Conservation (phyloP, 805 yeast species). For the Saccharomycopsis sp. region DNA sequence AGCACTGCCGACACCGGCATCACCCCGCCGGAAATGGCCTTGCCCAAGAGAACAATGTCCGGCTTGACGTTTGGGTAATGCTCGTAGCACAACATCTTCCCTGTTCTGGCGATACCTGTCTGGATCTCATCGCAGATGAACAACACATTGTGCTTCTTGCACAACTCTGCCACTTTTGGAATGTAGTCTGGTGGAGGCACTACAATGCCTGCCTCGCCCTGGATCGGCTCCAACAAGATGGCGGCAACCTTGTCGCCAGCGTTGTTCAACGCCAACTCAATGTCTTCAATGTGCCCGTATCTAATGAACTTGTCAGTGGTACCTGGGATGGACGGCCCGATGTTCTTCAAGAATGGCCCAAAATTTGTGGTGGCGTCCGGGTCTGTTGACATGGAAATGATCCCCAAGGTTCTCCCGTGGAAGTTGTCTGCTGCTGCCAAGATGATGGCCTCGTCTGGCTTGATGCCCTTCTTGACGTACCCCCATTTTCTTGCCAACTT, state of each 20-base stretch:
- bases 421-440: conserved; percentile 83
- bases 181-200: conserved; percentile 85
- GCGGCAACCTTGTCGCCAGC: conserved; percentile 91
- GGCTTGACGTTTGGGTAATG: conserved; percentile 76
- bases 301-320: conserved; percentile 54
- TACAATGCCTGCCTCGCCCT: conserved; percentile 97
- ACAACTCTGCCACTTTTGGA: conserved; percentile 58
- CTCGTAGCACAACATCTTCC: conserved; percentile 85
- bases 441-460: conserved; percentile 75
- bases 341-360: conserved; percentile 81
- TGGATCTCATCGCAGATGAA: conserved; percentile 95
- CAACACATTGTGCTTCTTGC: conserved; percentile 76
- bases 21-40: conserved; percentile 94
- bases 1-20: conserved; percentile 86
- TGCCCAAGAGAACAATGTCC: conserved; percentile 82
- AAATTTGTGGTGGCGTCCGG: conserved; percentile 82
- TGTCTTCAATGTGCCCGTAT: conserved; percentile 80
- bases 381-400: conserved; percentile 93
- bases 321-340: conserved; percentile 80
- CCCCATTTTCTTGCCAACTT: conserved; percentile 98
- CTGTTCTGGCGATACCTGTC: conserved; percentile 96
- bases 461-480: conserved; percentile 75
- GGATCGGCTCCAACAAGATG: conserved; percentile 87
- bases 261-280: conserved; percentile 67
- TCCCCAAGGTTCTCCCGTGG: conserved; percentile 94